phyloP scores from a whole-genome alignment of 805 yeast species.

The Ogataea methanolica region DNA sequence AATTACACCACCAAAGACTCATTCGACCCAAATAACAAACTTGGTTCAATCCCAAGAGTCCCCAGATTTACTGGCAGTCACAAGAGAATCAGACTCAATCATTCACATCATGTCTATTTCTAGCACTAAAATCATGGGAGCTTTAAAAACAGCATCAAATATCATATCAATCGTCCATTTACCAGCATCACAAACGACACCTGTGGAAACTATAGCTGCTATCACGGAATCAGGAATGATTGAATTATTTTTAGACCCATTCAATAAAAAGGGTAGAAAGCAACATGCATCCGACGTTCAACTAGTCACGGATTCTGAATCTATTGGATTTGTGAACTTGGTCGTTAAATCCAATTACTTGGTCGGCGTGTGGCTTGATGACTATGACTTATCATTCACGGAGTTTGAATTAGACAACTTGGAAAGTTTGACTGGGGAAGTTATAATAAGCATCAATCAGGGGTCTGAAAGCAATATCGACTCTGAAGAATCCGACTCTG shows the following conservation, averaged over 20 bases:
- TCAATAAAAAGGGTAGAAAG: conserved; percentile 15
- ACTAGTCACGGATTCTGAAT: conserved; percentile 11
- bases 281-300: conserved; percentile 12
- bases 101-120: conserved; percentile 33
- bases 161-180: conserved; percentile 27
- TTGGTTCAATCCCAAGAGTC: conserved; percentile 30
- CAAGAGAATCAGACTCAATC: conserved; percentile 26
- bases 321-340: conserved; percentile 12
- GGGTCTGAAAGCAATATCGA: neutral
- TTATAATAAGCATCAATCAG: conserved; percentile 14
- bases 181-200: conserved; percentile 22
- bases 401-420: conserved; percentile 31
- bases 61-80: conserved; percentile 32
- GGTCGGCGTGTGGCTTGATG: conserved; percentile 26
- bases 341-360: conserved; percentile 3
- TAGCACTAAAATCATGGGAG: conserved; percentile 25
- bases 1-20: conserved; percentile 30
- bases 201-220: conserved; percentile 28
- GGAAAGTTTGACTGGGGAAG: conserved; percentile 20
- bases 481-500: conserved; percentile 8
- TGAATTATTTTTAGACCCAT: conserved; percentile 23
- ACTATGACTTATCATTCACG: conserved; percentile 19
- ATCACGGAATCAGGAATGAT: conserved; percentile 15
- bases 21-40: conserved; percentile 30
- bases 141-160: conserved; percentile 31